Evolutionary conservation across 2,329 filamentous ascomycete species (phyloP), one percentile per base, ranked within the genome.

Genomic region (Teratosphaeria destructans): DNA sequence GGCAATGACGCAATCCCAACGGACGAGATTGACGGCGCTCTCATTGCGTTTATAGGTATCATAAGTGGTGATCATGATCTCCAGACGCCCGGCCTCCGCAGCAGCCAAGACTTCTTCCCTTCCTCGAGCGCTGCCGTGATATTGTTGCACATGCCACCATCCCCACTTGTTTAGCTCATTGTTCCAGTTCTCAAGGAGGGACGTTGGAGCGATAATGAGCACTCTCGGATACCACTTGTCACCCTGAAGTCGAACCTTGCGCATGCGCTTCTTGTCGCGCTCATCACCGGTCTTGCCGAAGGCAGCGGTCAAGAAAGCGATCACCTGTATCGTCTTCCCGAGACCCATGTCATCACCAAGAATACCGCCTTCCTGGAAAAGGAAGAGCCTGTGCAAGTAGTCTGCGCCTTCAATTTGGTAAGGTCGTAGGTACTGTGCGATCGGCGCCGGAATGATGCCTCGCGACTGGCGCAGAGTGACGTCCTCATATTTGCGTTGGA

Each of bases 321-420:
- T 94, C 29, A 99, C 90, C 73, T 99, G 94, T 2, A 99, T 90
- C 0, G 94, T 99, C 74, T 99, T 99, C 0, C 94, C 94, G 35
- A 99, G 75, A 23, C 94, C 94, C 94, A 99, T 99, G 69, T 99
- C 94, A 70, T 99, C 94, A 3, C 93, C 92, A 0, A 99, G 80
- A 26, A 99, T 89, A 1, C 89, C 90, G 0, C 94, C 94, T 66
- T 87, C 87, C 69, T 99, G 94, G 65, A 90, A 93, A 3, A 96
- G 87, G 70, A 97, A 97, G 26, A 89, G 82, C 61, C 89, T 83
- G 71, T 97, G 92, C 7, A 99, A 79, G 68, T 96, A 97, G 35
- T 83, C 81, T 14, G 88, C 89, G 5, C 94, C 94, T 32, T 88
- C 82, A 1, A 97, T 80, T 72, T 99, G 94, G 68, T 99, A 99